Evolutionary conservation across 768 basidiomycete species (phyloP).

Genomic region (Suillus bovinus): DNA sequence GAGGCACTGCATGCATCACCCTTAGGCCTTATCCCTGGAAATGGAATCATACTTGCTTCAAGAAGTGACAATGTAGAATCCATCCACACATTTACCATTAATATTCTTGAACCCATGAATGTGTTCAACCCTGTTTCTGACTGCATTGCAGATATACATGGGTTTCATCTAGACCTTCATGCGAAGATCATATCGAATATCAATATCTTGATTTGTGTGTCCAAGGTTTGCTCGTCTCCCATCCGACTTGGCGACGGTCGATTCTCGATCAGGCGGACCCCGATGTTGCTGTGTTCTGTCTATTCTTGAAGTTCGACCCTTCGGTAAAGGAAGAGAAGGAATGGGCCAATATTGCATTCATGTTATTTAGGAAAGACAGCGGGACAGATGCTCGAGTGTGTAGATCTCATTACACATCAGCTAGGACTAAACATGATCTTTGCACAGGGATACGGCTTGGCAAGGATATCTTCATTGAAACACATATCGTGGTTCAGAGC

Average conservation of each 20-base stretch:
- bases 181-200: background rate
- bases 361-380: conserved; percentile 1
- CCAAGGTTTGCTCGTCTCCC: background rate
- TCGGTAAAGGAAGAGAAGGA: conserved; percentile 3
- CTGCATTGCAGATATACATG: background rate
- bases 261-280: conserved; percentile 5
- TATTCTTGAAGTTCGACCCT: conserved; percentile 7
- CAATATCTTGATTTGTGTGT: background rate
- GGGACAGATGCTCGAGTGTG: conserved; percentile 8
- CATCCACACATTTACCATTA: background rate
- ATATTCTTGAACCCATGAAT: background rate
- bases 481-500: background rate
- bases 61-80: background rate
- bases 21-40: background rate
- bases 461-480: background rate
- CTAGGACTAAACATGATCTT: background rate
- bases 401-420: conserved; percentile 11
- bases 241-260: background rate
- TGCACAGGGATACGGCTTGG: background rate
- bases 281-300: background rate
- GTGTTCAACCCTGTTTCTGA: background rate
- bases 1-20: background rate
- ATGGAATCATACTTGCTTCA: background rate
- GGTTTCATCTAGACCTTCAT: background rate
- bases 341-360: background rate